phyloP scores from a whole-genome alignment of 2,329 filamentous ascomycete genomes.

The Juglanconis oblonga region DNA sequence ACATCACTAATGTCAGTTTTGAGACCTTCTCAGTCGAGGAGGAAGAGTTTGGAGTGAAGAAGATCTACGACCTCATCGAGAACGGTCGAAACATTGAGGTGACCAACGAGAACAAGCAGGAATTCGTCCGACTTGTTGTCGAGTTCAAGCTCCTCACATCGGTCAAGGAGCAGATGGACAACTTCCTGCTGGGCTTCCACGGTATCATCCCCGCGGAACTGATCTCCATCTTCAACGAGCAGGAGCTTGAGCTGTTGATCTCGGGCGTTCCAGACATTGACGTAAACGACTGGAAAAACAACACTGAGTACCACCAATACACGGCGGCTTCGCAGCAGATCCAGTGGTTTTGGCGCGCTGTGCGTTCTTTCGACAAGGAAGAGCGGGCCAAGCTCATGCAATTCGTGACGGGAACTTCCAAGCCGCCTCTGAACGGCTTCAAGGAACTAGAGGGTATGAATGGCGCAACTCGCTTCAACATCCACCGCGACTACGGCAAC shows the following conservation, averaged over 20 bases:
- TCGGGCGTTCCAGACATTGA: conserved; percentile 97
- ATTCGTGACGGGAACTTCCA: conserved; percentile 98
- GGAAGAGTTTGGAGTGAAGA: conserved; percentile 87
- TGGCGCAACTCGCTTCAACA: conserved; percentile 96
- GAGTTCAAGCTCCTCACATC: conserved; percentile 91
- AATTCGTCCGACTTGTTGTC: conserved; percentile 91
- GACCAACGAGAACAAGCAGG: conserved; percentile 97
- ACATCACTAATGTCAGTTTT: conserved; percentile 96
- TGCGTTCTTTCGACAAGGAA: conserved; percentile 97
- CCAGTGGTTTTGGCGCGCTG: conserved; percentile 99
- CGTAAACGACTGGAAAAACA: conserved; percentile 98
- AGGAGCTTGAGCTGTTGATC: conserved; percentile 93
- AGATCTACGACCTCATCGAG: conserved; percentile 80
- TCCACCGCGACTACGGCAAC: conserved; percentile 95
- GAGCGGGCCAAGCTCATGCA: conserved; percentile 95
- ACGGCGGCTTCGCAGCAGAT: conserved; percentile 91
- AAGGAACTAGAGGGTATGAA: conserved; percentile 99
- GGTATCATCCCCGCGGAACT: conserved; percentile 95
- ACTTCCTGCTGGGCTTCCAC: conserved; percentile 93
- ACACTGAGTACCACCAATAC: conserved; percentile 99
- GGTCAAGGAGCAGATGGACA: conserved; percentile 89
- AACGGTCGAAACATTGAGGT: conserved; percentile 90
- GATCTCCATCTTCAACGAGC: conserved; percentile 97
- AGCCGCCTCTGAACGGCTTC: conserved; percentile 97
- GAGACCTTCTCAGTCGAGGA: conserved; percentile 95